These are phyloP conservation scores for Peniophora sp. DNA, from an alignment of 1,284 basidiomycete species.

Conservation along the genomic window DNA sequence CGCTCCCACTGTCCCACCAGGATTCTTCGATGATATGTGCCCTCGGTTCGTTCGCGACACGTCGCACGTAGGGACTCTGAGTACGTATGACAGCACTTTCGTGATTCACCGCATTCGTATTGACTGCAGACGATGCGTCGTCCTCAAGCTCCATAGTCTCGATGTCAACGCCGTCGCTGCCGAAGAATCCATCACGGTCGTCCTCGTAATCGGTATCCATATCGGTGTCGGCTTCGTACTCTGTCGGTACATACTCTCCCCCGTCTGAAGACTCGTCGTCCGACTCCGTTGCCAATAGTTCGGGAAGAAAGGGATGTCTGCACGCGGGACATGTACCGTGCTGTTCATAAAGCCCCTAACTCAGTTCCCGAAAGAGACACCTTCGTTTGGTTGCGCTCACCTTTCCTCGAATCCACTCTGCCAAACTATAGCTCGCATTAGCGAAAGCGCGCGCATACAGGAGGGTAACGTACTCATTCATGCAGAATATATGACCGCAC, in stretches of 20 bases:
- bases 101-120: constrained; percentile 20
- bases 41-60: not conserved
- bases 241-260: constrained; percentile 53
- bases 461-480: constrained; percentile 44
- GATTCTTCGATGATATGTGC: not conserved
- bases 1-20: not conserved
- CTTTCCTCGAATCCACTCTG: constrained; percentile 53
- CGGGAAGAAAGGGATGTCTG: constrained; percentile 43
- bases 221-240: constrained; percentile 28
- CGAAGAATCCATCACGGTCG: constrained; percentile 17
- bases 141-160: constrained; percentile 28
- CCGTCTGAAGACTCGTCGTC: constrained; percentile 61
- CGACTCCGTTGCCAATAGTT: constrained; percentile 42
- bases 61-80: not conserved
- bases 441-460: constrained; percentile 2
- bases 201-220: constrained; percentile 36
- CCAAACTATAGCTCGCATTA: constrained; percentile 30
- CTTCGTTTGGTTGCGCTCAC: constrained; percentile 24
- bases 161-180: constrained; percentile 33
- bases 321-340: constrained; percentile 69
- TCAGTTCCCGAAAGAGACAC: not conserved
- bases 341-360: constrained; percentile 22
- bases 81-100: constrained; percentile 3
- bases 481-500: constrained; percentile 63
- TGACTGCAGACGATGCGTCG: constrained; percentile 24